Conservation (phyloP, 257 asterid species). For the Petrea volubilis region DNA sequence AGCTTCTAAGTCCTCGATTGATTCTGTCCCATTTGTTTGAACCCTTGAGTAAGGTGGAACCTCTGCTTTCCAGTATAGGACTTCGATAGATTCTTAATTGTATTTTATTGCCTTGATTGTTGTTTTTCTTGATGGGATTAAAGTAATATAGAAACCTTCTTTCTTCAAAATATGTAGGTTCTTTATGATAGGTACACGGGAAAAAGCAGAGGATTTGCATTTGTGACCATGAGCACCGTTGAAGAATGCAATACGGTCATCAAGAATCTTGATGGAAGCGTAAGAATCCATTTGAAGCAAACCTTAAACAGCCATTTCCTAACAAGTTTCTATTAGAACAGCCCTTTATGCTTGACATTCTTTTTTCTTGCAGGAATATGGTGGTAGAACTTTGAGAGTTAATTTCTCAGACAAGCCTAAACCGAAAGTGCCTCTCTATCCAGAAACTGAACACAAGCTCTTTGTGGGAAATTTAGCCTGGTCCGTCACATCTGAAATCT, state of each 20-base stretch:
- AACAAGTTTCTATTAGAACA: background rate
- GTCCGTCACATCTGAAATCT: constrained; percentile 67
- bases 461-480: constrained; percentile 85
- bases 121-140: background rate
- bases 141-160: constrained; percentile 7
- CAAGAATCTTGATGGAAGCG: constrained; percentile 79
- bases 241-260: constrained; percentile 79
- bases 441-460: constrained; percentile 83
- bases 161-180: constrained; percentile 46
- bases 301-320: background rate
- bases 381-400: constrained; percentile 91
- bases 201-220: constrained; percentile 92
- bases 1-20: too few species aligned
- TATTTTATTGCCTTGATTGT: background rate
- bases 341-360: too few species aligned
- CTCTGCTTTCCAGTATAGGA: background rate
- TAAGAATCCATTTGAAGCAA: constrained; percentile 29
- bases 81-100: background rate
- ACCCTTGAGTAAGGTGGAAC: background rate
- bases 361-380: constrained; percentile 58
- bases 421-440: constrained; percentile 81
- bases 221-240: constrained; percentile 87
- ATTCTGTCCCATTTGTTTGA: background rate
- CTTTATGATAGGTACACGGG: constrained; percentile 82
- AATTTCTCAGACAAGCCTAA: constrained; percentile 87